Conservation (phyloP, 2,329 filamentous ascomycete species). For the Xylariaceae sp. region DNA sequence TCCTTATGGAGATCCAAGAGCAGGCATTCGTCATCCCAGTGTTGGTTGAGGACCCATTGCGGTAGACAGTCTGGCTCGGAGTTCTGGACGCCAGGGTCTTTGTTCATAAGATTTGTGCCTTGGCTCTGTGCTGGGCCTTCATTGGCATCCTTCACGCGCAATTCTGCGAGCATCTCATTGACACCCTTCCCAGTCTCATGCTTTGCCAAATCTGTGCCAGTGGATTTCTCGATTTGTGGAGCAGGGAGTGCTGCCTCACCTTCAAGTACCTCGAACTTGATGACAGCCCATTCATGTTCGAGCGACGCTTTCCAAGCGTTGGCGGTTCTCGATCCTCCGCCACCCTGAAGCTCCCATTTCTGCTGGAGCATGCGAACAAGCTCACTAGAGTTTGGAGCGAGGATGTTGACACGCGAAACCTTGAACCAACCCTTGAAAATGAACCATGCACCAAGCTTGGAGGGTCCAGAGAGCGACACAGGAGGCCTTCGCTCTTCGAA, state of each 20-base stretch:
- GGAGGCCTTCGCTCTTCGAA: conserved; percentile 19
- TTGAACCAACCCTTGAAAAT: conserved; percentile 28
- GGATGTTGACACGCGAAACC: conserved; percentile 22
- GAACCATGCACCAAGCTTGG: conserved; percentile 6
- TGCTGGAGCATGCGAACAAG: conserved; percentile 27
- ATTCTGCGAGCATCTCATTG: conserved; percentile 16
- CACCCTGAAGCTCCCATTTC: conserved; percentile 27
- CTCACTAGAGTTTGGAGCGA: conserved; percentile 25
- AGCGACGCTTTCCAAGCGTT: conserved; percentile 17
- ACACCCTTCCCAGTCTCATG: conserved; percentile 5
- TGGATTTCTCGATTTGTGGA: conserved; percentile 22
- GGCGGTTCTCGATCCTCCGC: conserved; percentile 14
- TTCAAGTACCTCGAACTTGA: conserved; percentile 23
- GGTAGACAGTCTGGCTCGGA: too few species aligned
- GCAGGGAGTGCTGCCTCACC: conserved; percentile 12
- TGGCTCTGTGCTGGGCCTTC: background rate
- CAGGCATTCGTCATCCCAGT: too few species aligned
- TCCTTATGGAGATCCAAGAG: too few species aligned
- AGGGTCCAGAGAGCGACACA: background rate
- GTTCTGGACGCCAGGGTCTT: too few species aligned
- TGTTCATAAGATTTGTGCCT: too few species aligned
- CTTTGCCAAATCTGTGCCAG: background rate
- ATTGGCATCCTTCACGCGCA: conserved; percentile 12
- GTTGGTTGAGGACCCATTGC: too few species aligned
- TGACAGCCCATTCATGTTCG: conserved; percentile 24